Base-by-base conservation (phyloP, 148 eudicot genomes). In the Spergularia marina region DNA sequence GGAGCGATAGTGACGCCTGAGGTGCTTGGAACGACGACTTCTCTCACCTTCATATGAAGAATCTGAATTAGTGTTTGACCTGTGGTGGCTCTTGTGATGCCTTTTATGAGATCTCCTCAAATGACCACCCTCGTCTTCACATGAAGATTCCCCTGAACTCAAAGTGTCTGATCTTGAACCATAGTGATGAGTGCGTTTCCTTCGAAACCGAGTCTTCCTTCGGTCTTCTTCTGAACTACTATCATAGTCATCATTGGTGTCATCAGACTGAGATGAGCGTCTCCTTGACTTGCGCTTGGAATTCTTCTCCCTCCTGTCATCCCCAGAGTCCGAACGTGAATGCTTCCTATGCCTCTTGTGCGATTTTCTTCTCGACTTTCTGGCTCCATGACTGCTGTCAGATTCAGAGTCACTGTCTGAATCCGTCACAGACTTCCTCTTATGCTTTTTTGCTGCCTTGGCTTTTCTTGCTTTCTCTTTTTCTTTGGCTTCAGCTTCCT, bases 401-500 rank as follows among this genome's bases (percentile, higher is more conserved):
- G 74, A 73, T 40, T 75, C 89, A 71, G 77, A 79, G 10, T 81
- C 94, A 79, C 78, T 79, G 47, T 82, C 92, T 59, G 85, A 88
- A 40, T 59, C 86, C 10, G 92, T 83, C 0, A 53, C 67, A 21
- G 84, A 83, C 78, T 83, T 88, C 63, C 83, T 84, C 82, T 85
- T 92, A 77, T 78, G 92, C 74, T 82, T 81, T 65, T 73, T 88
- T 60, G 84, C 82, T 57, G 89, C 78, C 80, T 90, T 94, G 13
- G 76, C 78, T 79, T 87, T 94, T 82, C 83, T 88, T 75, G 72
- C 90, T 74, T 83, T 83, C 71, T 91, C 91, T 83, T 93, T 89
- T 76, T 68, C 89, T 78, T 83, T 81, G 63, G 92, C 91, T 84
- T 93, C 92, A 7, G 87, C 92, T 40, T 92, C 97, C 13, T 89